Conservation (phyloP, 495 filamentous ascomycete genomes). For the Aspergillus mulundensis region DNA sequence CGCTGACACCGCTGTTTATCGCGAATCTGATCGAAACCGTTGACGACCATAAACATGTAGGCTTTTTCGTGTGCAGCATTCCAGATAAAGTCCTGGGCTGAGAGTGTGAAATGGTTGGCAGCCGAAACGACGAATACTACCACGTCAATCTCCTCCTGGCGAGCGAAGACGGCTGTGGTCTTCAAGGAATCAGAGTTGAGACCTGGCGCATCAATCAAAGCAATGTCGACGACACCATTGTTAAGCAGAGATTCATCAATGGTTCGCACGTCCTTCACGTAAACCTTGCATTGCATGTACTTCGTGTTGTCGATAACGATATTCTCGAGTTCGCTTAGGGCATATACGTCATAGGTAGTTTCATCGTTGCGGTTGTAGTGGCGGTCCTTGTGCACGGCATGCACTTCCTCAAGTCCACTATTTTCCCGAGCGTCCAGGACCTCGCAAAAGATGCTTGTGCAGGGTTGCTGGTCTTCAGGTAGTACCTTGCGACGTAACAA, state of each 20-base stretch:
- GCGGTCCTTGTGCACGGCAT: conserved; percentile 79
- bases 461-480: conserved; percentile 97
- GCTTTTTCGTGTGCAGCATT: conserved; percentile 95
- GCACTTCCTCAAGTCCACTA: conserved; percentile 85
- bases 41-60: conserved; percentile 98
- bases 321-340: conserved; percentile 71
- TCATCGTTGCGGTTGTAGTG: conserved; percentile 87
- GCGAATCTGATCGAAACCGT: conserved; percentile 89
- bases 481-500: conserved; percentile 86
- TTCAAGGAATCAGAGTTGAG: conserved; percentile 94
- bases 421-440: conserved; percentile 92
- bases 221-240: conserved; percentile 97
- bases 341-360: conserved; percentile 84
- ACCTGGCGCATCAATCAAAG: conserved; percentile 92
- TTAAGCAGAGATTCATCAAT: conserved; percentile 93
- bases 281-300: conserved; percentile 95
- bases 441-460: conserved; percentile 97
- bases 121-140: conserved; percentile 98
- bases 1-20: conserved; percentile 85
- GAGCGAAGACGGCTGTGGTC: conserved; percentile 92
- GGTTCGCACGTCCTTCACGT: conserved; percentile 84
- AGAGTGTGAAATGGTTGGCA: conserved; percentile 94
- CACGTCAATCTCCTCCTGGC: conserved; percentile 98
- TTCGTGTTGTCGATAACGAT: conserved; percentile 82
- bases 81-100: conserved; percentile 94